Percentiles rank a stretch among this genome's conserved stretches.
Conservation (phyloP, 78 protist genomes). For the Anaeramoeba flamelloides region DNA sequence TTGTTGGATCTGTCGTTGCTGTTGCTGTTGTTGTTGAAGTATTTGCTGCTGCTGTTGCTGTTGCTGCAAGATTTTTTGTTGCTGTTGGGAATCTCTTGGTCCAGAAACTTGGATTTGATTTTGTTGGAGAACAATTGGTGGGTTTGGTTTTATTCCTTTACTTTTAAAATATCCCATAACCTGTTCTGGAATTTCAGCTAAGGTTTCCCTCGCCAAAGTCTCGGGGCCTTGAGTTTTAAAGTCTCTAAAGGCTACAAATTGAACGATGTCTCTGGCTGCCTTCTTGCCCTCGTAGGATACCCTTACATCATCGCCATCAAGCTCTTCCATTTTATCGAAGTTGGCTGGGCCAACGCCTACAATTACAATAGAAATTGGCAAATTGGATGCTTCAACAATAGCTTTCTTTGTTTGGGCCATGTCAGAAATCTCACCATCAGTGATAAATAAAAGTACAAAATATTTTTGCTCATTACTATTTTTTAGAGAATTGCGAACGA, state of each 20-base stretch:
- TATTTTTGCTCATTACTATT: background rate
- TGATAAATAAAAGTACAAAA: slow-evolving; percentile 15
- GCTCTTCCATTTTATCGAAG: slow-evolving; percentile 7
- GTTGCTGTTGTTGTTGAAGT: too few relatives aligned
- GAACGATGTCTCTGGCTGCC: slow-evolving; percentile 9
- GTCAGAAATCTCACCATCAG: slow-evolving; percentile 24
- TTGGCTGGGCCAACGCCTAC: slow-evolving; percentile 24
- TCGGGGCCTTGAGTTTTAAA: background rate
- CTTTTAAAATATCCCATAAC: slow-evolving; percentile 9
- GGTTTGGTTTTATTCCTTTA: slow-evolving; percentile 14
- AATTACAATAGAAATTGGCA: slow-evolving; percentile 25
- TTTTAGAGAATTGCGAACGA: slow-evolving; percentile 2
- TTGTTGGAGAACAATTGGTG: too few relatives aligned
- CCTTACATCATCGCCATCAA: slow-evolving; percentile 12
- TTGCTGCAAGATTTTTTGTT: too few relatives aligned
- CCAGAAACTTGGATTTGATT: too few relatives aligned
- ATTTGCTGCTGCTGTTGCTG: too few relatives aligned
- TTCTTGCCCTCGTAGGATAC: background rate
- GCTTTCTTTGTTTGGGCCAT: slow-evolving; percentile 9
- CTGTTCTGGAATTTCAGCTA: slow-evolving; percentile 16
- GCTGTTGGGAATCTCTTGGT: too few relatives aligned
- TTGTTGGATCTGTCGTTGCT: too few relatives aligned
- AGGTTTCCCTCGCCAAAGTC: slow-evolving; percentile 14
- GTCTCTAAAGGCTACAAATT: slow-evolving; percentile 22
- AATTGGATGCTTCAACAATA: slow-evolving; percentile 15